Percentiles rank a stretch among this genome's conserved stretches.
phyloP scores from a whole-genome alignment of 2,329 filamentous ascomycete species.

The Xylaria polymorpha region DNA sequence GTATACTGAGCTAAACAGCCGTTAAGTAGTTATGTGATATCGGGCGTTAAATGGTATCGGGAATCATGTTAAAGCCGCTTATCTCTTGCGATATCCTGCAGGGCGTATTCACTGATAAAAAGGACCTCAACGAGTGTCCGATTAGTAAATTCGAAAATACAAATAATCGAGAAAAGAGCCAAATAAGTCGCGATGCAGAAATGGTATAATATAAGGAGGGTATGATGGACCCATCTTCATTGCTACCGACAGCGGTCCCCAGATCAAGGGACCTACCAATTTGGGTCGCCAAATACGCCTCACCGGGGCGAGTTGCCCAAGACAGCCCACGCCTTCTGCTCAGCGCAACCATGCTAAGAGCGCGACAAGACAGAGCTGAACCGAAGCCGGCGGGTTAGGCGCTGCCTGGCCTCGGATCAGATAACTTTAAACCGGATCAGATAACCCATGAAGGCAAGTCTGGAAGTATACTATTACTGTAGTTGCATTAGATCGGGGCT shows the following conservation, averaged over 20 bases:
- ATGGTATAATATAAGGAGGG: slow-evolving; percentile 26
- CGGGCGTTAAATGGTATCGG: not conserved
- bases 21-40: not conserved
- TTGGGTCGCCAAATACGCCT: slow-evolving; percentile 12
- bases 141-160: not conserved
- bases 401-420: slow-evolving; percentile 46
- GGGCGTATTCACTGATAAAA: not conserved
- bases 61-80: not conserved
- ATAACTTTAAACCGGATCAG: slow-evolving; percentile 51
- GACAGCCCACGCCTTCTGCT: slow-evolving; percentile 8
- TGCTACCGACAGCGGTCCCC: slow-evolving; percentile 29
- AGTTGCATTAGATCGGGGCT: slow-evolving; percentile 33
- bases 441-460: slow-evolving; percentile 44
- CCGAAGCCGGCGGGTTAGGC: slow-evolving; percentile 41
- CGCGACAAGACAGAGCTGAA: slow-evolving; percentile 30
- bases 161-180: slow-evolving; percentile 7
- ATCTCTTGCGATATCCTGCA: slow-evolving; percentile 6
- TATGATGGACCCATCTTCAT: slow-evolving; percentile 20
- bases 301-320: slow-evolving; percentile 14
- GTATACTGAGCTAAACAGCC: not conserved
- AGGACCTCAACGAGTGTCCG: not conserved
- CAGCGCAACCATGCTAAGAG: slow-evolving; percentile 1
- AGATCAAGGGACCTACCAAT: slow-evolving; percentile 25
- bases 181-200: slow-evolving; percentile 10
- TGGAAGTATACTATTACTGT: slow-evolving; percentile 27